Evolutionary conservation across 2,329 filamentous ascomycete genomes (phyloP), one percentile per base, ranked within the genome.

Genomic region (Pseudocercospora fijiensis): DNA sequence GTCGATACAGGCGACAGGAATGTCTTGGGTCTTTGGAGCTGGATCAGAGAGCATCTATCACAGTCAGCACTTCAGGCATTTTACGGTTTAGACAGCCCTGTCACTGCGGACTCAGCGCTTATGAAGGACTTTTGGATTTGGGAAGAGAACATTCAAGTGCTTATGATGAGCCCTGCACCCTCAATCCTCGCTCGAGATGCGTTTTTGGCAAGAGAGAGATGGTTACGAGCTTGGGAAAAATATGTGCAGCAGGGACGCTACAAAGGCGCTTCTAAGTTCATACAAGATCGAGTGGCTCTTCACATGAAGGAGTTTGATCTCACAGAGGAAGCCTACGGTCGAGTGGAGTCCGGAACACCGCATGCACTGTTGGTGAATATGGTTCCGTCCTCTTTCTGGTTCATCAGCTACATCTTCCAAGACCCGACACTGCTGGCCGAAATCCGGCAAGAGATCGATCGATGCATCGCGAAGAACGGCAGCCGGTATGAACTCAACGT

Each of bases 361-460:
- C 56, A 67, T 37, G 68, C 58, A 4, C 47, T 79, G 22, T 70
- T 80, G 1, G 73, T 75, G 51, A 83, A 83, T 66, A 79, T 79
- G 0, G 71, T 76, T 3, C 78, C 79, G 0, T 75, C 79, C 0
- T 68, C 72, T 0, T 84, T 82, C 71, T 84, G 82, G 81, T 61
- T 78, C 2, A 37, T 83, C 0, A 78, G 75, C 64, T 76, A 81
- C 45, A 68, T 84, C 6, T 81, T 75, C 69, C 78, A 77, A 4
- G 74, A 78, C 0, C 77, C 79, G 0, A 67, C 69, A 1, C 66
- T 83, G 0, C 73, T 82, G 1, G 60, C 67, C 0, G 75, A 78
- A n/a, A 69, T 83, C 4, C 74, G 80, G 0, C 61, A 75, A 0
- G 81, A 83, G 64, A 68, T 83, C 1, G 64, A 67, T 10, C 16